A percentile compares a stretch with the other conserved stretches of the same genome.
Conservation (phyloP, 192 early-diverging fungal species). For the Spizellomyces sp. region DNA sequence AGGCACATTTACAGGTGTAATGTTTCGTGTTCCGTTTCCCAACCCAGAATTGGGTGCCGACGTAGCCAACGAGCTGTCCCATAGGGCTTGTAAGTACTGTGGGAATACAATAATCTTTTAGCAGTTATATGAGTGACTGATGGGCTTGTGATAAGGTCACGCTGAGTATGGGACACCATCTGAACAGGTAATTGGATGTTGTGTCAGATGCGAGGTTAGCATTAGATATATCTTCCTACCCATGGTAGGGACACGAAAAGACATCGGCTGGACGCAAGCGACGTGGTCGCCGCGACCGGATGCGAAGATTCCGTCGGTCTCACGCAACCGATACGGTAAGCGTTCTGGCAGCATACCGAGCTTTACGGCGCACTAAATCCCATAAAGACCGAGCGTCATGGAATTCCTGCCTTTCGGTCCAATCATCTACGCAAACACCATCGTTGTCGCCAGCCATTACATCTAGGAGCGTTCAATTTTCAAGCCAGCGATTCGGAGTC, state of each 20-base stretch:
- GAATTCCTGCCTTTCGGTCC: neutral
- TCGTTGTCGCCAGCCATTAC: neutral
- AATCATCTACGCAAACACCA: neutral
- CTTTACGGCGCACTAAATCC: neutral
- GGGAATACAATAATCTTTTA: neutral
- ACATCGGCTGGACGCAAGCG: neutral
- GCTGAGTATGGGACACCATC: too few relatives aligned
- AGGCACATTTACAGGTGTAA: too few relatives aligned
- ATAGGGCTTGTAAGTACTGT: neutral
- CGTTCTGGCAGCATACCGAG: neutral
- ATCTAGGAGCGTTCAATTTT: neutral
- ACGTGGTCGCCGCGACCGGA: neutral
- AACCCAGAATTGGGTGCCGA: neutral
- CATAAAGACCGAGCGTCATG: neutral
- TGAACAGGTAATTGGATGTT: neutral
- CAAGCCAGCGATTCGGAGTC: neutral
- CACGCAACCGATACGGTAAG: slow-evolving; percentile 3
- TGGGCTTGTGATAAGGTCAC: neutral
- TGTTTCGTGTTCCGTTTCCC: too few relatives aligned
- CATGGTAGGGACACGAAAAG: neutral
- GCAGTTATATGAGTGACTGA: too few relatives aligned
- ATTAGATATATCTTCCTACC: too few relatives aligned
- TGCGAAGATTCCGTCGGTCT: neutral
- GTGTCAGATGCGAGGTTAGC: neutral
- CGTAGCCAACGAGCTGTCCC: slow-evolving; percentile 14